Evolutionary conservation across 805 yeast genomes (phyloP), one percentile per base, ranked within the genome.

Genomic region (Candida schatavii): DNA sequence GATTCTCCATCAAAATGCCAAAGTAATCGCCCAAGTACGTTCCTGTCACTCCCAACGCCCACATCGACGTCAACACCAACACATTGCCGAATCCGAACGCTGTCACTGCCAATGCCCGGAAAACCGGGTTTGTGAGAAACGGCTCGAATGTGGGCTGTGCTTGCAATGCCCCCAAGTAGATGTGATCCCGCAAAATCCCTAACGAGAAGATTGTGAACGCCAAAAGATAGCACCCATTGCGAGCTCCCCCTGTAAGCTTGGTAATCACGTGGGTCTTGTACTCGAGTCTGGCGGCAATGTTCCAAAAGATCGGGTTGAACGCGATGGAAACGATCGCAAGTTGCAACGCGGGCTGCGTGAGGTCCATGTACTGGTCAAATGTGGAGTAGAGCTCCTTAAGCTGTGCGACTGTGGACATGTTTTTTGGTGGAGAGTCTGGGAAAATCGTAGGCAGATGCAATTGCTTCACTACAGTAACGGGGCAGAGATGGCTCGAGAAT

Each of bases 1-100:
- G 78, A 49, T 86, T 78, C 47, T 83, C 81, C 93, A 91, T 93
- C 54, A 93, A 75, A 55, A 93, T 90, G 1, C 98, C 98, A 65
- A 93, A 93, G 68, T 93, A 95, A 64, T 93, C 99, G 33, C 99
- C 99, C 46, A 93, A 68, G 57, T 93, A 93, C 9, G 99, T 93
- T 19, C 99, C 99, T 11, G 97, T 91, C 46, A 93, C 80, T 19
- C 99, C 99, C 49, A 93, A 74, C 11, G 85, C 84, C 69, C 80
- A 91, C 98, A 93, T 91, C 18, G 97, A 88, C 23, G 82, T 66
- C 25, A 85, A 49, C 2, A 90, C 98, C 40, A 93, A 77, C 7
- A 87, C 64, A 51, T 90, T 89, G 18, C 99, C 99, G 39, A 72
- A 59, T 1, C 62, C 78, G 50, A 89, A 85, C 2, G 70, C 53